These are phyloP conservation scores for Didymosphaeria variabile DNA, from an alignment of 2,329 filamentous ascomycete species.

Conservation along the genomic window DNA sequence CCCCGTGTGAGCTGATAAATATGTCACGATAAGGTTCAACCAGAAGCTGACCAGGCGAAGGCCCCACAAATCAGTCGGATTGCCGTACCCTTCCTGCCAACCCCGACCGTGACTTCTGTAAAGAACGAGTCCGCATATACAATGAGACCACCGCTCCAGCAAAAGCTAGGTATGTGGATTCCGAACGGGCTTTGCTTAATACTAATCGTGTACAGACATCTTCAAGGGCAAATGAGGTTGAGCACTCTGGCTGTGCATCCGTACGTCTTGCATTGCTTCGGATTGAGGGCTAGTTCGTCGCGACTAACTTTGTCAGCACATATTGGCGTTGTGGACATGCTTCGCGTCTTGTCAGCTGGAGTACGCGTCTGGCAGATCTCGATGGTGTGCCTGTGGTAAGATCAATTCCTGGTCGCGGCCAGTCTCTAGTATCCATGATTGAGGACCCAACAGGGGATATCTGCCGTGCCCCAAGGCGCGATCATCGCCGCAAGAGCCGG, in stretches of 20 bases:
- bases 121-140: constrained; percentile 28
- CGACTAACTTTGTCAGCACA: constrained; percentile 21
- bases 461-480: constrained; percentile 36
- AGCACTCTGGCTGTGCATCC: constrained; percentile 31
- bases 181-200: neutral
- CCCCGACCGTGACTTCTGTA: constrained; percentile 30
- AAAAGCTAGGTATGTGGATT: constrained; percentile 32
- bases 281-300: neutral
- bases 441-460: constrained; percentile 29
- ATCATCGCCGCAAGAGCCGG: constrained; percentile 35
- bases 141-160: constrained; percentile 31
- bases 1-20: constrained; percentile 28
- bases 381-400: constrained; percentile 33
- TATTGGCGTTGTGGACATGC: constrained; percentile 43
- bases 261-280: constrained; percentile 5
- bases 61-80: constrained; percentile 10
- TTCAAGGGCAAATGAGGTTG: constrained; percentile 26
- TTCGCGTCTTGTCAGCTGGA: constrained; percentile 33
- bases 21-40: constrained; percentile 6
- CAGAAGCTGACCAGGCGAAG: constrained; percentile 21
- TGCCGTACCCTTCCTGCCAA: constrained; percentile 2
- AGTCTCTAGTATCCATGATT: constrained; percentile 13
- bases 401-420: neutral
- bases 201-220: constrained; percentile 20
- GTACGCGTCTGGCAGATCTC: constrained; percentile 36